Evolutionary conservation across 345 rosid genomes (phyloP).

Genomic region (Lepidium sativum): DNA sequence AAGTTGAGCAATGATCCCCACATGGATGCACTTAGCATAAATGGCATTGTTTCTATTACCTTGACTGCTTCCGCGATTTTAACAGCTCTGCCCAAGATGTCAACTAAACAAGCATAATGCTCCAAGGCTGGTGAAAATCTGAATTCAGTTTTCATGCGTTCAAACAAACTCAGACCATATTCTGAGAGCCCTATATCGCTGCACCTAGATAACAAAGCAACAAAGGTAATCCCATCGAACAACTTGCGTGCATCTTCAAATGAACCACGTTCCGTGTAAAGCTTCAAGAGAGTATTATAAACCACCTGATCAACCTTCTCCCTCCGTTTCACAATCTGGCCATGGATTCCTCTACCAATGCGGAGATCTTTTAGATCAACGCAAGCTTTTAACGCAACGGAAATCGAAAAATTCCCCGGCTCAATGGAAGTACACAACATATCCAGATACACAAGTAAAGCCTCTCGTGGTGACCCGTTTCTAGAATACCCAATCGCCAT

Average conservation of each 20-base stretch:
- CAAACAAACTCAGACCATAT: slow-evolving; percentile 36
- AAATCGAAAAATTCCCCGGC: slow-evolving; percentile 38
- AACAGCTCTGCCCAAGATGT: slow-evolving; percentile 53
- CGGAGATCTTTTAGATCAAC: slow-evolving; percentile 13
- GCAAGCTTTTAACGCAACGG: slow-evolving; percentile 40
- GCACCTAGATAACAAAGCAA: slow-evolving; percentile 49
- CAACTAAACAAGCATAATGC: slow-evolving; percentile 55
- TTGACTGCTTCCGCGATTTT: slow-evolving; percentile 37
- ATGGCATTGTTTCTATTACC: slow-evolving; percentile 40
- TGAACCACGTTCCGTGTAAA: slow-evolving; percentile 24
- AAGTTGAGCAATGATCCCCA: slow-evolving; percentile 59
- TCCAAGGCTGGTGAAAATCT: slow-evolving; percentile 34
- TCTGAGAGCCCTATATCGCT: slow-evolving; percentile 45
- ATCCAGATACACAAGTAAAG: slow-evolving; percentile 26
- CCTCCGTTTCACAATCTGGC: slow-evolving; percentile 32
- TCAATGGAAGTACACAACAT: slow-evolving; percentile 28
- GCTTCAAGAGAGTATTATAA: slow-evolving; percentile 26
- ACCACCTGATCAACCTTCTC: slow-evolving; percentile 39
- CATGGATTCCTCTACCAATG: slow-evolving; percentile 39
- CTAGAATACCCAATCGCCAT: slow-evolving; percentile 44
- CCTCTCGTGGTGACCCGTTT: slow-evolving; percentile 28
- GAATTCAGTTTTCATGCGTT: slow-evolving; percentile 33
- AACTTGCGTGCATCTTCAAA: slow-evolving; percentile 27
- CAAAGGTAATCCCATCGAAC: slow-evolving; percentile 40
- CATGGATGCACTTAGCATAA: slow-evolving; percentile 41